Base-by-base conservation (phyloP, 2,329 filamentous ascomycete species). In the Colletotrichum lini region DNA sequence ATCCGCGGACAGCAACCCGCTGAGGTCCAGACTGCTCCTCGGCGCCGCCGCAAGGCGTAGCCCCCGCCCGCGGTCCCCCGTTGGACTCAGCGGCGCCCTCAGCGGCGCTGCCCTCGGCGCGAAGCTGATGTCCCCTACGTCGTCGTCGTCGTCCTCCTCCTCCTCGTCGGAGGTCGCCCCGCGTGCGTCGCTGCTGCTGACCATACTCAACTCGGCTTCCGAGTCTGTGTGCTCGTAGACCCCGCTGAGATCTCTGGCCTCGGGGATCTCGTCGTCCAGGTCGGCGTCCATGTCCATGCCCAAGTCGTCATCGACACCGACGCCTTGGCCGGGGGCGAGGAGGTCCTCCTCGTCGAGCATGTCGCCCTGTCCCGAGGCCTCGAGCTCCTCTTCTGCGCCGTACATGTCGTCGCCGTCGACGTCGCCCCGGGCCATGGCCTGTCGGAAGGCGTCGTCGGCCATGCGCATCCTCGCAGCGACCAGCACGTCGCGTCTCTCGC, bases 191-290 rank as follows among this genome's bases (percentile, higher is more conserved):
- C 74, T 78, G 30, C 83, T 81, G 59, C 83, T 83, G 72, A 85
- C 87, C 77, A 85, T 89, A 70, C 81, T 86, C 62, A 90, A 75
- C 62, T 91, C 90, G 10, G 86, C 91, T 74, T 94, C 92, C 2
- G 92, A 92, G 80, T 94, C 93, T 10, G 93, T 94, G 78, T 94
- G 92, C 83, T 95, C 92, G 82, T 94, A 94, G 75, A 89, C 88
- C 35, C 86, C 89, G 76, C 83, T 84, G 35, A 71, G 54, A 64
- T 67, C 71, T 76, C 90, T 88, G 12, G 86, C 90, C 71, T 93
- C 91, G 23, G 92, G 91, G 45, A 94, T 88, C 70, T 92, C 91
- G 59, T 90, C 91, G 78, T 94, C 92, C 50, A 94, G 84, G 77
- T 94, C 87, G n/a, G 87, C 90, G 61, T 88, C 90, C 88, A 92